These are phyloP conservation scores for Cicer yamashitae DNA, from an alignment of 306 rosid genomes.

Conservation along the genomic window DNA sequence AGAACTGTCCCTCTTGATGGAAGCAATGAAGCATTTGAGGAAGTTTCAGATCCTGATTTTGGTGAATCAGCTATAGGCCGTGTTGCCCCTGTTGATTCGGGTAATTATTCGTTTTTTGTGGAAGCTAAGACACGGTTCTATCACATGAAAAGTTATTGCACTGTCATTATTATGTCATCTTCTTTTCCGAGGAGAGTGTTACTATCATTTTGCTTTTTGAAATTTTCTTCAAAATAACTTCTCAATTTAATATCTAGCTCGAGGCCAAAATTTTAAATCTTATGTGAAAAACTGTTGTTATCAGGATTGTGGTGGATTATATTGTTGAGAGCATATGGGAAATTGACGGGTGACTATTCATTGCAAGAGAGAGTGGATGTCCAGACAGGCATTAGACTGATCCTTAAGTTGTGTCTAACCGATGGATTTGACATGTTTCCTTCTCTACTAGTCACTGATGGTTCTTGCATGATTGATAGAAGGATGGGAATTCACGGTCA, in stretches of 20 bases:
- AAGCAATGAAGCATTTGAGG: constrained; percentile 74
- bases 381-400: constrained; percentile 86
- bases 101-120: constrained; percentile 44
- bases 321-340: constrained; percentile 92
- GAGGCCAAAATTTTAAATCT: constrained; percentile 31
- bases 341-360: constrained; percentile 80
- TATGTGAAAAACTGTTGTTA: constrained; percentile 19
- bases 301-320: constrained; percentile 97
- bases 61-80: constrained; percentile 99
- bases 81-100: constrained; percentile 94
- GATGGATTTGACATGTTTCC: constrained; percentile 99
- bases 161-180: constrained; percentile 11
- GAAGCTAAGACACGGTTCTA: constrained; percentile 1
- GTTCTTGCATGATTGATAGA: constrained; percentile 98
- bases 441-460: constrained; percentile 80
- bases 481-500: constrained; percentile 97
- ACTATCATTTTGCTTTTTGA: background rate
- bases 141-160: constrained; percentile 10
- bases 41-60: constrained; percentile 88
- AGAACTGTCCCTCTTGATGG: constrained; percentile 73
- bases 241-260: background rate
- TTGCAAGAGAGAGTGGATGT: constrained; percentile 92
- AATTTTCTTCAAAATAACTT: constrained; percentile 2
- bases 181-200: background rate
- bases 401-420: constrained; percentile 79